phyloP scores from a whole-genome alignment of 495 filamentous ascomycete species.

The Penicillium lividum region DNA sequence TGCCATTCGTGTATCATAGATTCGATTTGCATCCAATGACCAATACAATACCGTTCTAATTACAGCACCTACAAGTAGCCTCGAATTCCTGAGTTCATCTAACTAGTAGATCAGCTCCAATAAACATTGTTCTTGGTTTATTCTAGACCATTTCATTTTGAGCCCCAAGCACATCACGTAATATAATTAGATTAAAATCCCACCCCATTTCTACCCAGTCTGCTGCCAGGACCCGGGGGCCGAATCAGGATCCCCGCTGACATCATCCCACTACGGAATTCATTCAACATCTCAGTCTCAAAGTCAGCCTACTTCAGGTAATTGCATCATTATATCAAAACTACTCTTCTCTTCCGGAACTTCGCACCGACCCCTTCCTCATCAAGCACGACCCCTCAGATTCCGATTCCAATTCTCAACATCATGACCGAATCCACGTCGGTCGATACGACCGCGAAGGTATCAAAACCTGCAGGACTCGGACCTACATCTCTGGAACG shows the following conservation, averaged over 20 bases:
- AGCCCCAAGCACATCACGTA: background rate
- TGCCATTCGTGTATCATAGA: slow-evolving; percentile 41
- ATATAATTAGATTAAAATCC: no score
- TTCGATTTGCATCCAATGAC: slow-evolving; percentile 35
- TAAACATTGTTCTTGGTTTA: background rate
- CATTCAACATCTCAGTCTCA: background rate
- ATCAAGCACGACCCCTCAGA: no score
- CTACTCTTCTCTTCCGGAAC: no score
- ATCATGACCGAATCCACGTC: slow-evolving; percentile 28
- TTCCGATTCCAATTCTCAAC: background rate
- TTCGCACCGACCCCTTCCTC: no score
- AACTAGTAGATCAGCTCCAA: background rate
- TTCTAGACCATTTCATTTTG: background rate
- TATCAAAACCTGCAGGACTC: slow-evolving; percentile 4
- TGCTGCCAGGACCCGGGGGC: slow-evolving; percentile 3
- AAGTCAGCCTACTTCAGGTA: background rate
- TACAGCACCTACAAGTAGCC: background rate
- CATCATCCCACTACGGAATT: slow-evolving; percentile 34
- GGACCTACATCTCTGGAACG: slow-evolving; percentile 19
- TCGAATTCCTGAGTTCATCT: no score
- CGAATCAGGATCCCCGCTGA: slow-evolving; percentile 33
- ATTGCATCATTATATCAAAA: no score
- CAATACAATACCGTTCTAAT: slow-evolving; percentile 27
- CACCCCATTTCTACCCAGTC: background rate
- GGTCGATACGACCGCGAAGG: slow-evolving; percentile 13